Conservation (phyloP, 2,329 filamentous ascomycete species). For the Xylariales sp. region DNA sequence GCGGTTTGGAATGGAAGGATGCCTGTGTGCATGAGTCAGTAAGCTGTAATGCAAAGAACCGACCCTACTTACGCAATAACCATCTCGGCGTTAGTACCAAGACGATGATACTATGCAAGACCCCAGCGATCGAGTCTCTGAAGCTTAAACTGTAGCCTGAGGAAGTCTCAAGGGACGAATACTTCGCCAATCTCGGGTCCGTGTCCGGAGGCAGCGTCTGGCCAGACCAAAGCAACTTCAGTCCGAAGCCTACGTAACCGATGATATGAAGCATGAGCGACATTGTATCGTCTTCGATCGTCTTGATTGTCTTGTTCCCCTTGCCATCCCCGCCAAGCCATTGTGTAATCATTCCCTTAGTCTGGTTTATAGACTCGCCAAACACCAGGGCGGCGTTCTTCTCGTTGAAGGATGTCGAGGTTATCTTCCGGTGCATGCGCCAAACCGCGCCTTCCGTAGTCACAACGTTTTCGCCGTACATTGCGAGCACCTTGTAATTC, state of each 20-base stretch:
- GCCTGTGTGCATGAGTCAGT: neutral
- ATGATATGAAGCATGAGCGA: conserved; percentile 52
- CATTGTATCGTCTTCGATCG: conserved; percentile 63
- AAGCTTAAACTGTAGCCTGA: conserved; percentile 61
- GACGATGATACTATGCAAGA: conserved; percentile 60
- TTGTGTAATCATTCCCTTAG: conserved; percentile 53
- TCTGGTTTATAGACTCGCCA: conserved; percentile 57
- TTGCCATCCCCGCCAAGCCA: conserved; percentile 45
- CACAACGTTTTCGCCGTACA: conserved; percentile 69
- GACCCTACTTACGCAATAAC: conserved; percentile 41
- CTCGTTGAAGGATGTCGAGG: conserved; percentile 70
- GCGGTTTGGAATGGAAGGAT: conserved; percentile 46
- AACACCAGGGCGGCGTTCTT: conserved; percentile 67
- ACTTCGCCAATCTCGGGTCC: conserved; percentile 44
- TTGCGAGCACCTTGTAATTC: conserved; percentile 53
- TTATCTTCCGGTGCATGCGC: conserved; percentile 69
- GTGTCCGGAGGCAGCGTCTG: conserved; percentile 42
- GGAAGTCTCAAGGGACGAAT: conserved; percentile 37
- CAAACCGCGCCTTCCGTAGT: conserved; percentile 65
- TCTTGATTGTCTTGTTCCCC: conserved; percentile 45
- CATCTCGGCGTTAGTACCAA: conserved; percentile 56
- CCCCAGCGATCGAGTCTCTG: conserved; percentile 53
- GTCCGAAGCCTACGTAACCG: conserved; percentile 66
- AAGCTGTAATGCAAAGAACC: neutral
- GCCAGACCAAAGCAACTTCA: conserved; percentile 57